Evolutionary conservation across 2,329 filamentous ascomycete species (phyloP), one percentile per base, ranked within the genome.

Genomic region (Phialemoniopsis sp.): DNA sequence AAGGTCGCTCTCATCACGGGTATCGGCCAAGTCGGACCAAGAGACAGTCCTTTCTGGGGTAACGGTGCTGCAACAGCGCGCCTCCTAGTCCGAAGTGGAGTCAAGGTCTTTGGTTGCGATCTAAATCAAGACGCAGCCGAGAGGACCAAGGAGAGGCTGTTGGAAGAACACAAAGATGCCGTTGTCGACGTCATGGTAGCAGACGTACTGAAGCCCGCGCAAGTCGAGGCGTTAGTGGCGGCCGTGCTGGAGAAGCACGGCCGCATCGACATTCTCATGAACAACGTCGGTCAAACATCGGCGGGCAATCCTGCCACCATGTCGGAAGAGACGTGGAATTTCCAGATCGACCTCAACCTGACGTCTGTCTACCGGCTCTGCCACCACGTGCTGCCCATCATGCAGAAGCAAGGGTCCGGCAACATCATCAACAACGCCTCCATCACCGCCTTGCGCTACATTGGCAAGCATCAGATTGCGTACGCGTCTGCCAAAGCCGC

Each of bases 281-380:
- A 49, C 45, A 49, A 47, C 16, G 45, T 76, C 2, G 75, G 73
- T 4, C 65, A 62, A 37, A 68, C 63, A n/a, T 70, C 74, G 44
- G 61, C 61, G 1, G 69, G 68, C 0, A 59, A 63, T 30, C 67
- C 70, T 4, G 69, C 59, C 1, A 50, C 49, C 2, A 62, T 73
- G 62, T 34, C 40, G 0, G 73, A 79, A 39, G 60, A 64, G 2
- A 48, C 62, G 0, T 80, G 74, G 75, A 68, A 78, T 46, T 42
- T 56, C 0, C 76, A 80, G 43, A 64, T 75, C 37, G 66, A 72
- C 9, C 53, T 79, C 31, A 80, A 80, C 46, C 57, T 80, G 14
- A 78, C 78, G 48, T 72, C 64, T 26, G 68, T 78, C 0, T 80
- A 76, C 43, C 51, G 78, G 5, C 68, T 67, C 3, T 71, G 67